Evolutionary conservation across 495 filamentous ascomycete species (phyloP).

Genomic region (Collariella sp.): DNA sequence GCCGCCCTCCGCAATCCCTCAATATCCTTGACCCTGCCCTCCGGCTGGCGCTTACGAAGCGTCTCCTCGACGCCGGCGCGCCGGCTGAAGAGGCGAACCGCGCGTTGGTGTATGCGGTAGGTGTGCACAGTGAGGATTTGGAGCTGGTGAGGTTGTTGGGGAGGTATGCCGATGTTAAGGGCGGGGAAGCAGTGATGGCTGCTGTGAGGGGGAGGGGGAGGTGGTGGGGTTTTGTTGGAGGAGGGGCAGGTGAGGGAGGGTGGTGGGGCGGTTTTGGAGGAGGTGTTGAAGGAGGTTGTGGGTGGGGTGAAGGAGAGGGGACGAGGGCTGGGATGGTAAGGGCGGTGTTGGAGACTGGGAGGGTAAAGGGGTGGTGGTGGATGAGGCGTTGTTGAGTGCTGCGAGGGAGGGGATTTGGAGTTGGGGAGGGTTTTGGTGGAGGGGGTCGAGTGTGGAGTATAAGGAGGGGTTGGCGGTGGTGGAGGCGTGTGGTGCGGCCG

Average conservation of each 20-base stretch:
- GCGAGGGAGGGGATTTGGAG: constrained; percentile 36
- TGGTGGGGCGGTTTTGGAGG: constrained; percentile 20
- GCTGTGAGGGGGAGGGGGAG: constrained; percentile 31
- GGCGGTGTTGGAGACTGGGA: constrained; percentile 32
- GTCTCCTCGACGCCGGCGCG: constrained; percentile 34
- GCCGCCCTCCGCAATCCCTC: constrained; percentile 35
- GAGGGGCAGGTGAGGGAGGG: constrained; percentile 16
- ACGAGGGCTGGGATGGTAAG: constrained; percentile 28
- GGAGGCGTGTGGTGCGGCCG: constrained; percentile 35
- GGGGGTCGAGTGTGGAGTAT: constrained; percentile 36
- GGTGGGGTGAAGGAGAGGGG: constrained; percentile 21
- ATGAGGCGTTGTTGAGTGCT: constrained; percentile 34
- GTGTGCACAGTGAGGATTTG: constrained; percentile 31
- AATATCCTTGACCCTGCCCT: constrained; percentile 37
- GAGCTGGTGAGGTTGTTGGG: constrained; percentile 32
- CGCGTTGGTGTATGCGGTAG: constrained; percentile 36
- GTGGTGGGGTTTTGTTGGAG: constrained; percentile 33
- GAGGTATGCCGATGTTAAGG: constrained; percentile 31
- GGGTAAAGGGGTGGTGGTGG: constrained; percentile 29
- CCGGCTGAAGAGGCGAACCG: constrained; percentile 33
- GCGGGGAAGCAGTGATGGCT: constrained; percentile 33
- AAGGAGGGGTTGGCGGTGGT: constrained; percentile 40
- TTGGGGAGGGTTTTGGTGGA: constrained; percentile 35
- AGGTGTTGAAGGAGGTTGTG: constrained; percentile 27
- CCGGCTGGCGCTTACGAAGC: constrained; percentile 34